Evolutionary conservation across 768 basidiomycete species (phyloP).

Genomic region (Boletus reticuloceps): DNA sequence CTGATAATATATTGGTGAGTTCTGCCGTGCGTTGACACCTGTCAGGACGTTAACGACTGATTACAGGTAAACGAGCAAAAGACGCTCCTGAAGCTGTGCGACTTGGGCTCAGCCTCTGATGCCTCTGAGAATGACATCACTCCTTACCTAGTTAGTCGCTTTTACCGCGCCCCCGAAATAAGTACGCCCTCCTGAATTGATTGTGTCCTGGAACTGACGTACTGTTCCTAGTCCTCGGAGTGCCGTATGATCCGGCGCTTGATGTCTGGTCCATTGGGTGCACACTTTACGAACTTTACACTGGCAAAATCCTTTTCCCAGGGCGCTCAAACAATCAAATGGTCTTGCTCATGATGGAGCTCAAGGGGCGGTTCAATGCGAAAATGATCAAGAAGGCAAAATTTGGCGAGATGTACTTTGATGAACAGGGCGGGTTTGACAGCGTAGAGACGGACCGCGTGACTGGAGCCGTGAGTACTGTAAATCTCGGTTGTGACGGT

Average conservation of each 20-base stretch:
- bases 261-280: conserved; percentile 98
- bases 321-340: conserved; percentile 98
- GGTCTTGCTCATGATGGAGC: conserved; percentile 96
- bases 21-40: conserved; percentile 5
- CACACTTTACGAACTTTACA: conserved; percentile 94
- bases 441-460: conserved; percentile 82
- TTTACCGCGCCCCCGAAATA: conserved; percentile 98
- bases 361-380: conserved; percentile 89
- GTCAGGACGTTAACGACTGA: conserved; percentile 12
- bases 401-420: conserved; percentile 91
- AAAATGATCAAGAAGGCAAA: conserved; percentile 94
- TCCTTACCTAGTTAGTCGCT: conserved; percentile 95
- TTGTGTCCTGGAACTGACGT: conserved; percentile 14
- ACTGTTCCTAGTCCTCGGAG: conserved; percentile 72
- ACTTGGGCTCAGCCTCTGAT: conserved; percentile 96
- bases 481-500: conserved; percentile 1
- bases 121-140: conserved; percentile 95
- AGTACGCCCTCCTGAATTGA: conserved; percentile 53
- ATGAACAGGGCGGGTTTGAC: conserved; percentile 85
- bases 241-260: conserved; percentile 90
- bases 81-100: conserved; percentile 90
- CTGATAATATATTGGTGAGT: conserved; percentile 92
- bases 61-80: conserved; percentile 91
- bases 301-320: conserved; percentile 96
- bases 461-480: conserved; percentile 70